phyloP scores from a whole-genome alignment of 2,329 filamentous ascomycete species.

The Graphilbum ipis-grandicollis region DNA sequence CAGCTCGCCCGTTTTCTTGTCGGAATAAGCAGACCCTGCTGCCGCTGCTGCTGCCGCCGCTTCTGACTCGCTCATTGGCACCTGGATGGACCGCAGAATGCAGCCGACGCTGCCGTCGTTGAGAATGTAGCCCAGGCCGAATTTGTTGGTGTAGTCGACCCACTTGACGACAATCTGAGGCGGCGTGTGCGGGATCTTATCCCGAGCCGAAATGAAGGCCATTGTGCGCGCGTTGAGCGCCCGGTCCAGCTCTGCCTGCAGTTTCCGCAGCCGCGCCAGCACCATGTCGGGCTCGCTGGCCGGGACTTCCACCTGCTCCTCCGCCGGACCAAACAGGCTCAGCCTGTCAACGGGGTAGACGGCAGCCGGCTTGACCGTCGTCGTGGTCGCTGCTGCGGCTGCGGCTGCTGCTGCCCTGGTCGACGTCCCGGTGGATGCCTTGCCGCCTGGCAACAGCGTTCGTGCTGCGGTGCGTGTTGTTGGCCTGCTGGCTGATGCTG shows the following conservation, averaged over 20 bases:
- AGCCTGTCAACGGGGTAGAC: slow-evolving; percentile 15
- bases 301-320: slow-evolving; percentile 30
- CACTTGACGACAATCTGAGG: slow-evolving; percentile 56
- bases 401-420: background rate
- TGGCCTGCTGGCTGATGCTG: background rate
- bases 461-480: slow-evolving; percentile 1
- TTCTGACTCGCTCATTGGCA: background rate
- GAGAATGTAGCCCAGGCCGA: slow-evolving; percentile 68
- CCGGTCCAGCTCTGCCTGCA: slow-evolving; percentile 44
- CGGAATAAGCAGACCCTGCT: background rate
- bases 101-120: slow-evolving; percentile 70
- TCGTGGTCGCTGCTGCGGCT: background rate
- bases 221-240: slow-evolving; percentile 46
- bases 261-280: slow-evolving; percentile 32
- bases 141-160: slow-evolving; percentile 82
- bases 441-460: slow-evolving; percentile 8
- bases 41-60: background rate
- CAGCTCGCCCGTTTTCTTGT: slow-evolving; percentile 25
- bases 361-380: background rate
- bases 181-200: slow-evolving; percentile 36
- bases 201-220: slow-evolving; percentile 36
- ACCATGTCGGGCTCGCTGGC: slow-evolving; percentile 41
- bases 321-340: slow-evolving; percentile 37
- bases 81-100: slow-evolving; percentile 38
- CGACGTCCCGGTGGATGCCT: slow-evolving; percentile 1